Evolutionary conservation across 2,329 filamentous ascomycete genomes (phyloP), one percentile per base, ranked within the genome.

Genomic region (Aspergillus flavus): DNA sequence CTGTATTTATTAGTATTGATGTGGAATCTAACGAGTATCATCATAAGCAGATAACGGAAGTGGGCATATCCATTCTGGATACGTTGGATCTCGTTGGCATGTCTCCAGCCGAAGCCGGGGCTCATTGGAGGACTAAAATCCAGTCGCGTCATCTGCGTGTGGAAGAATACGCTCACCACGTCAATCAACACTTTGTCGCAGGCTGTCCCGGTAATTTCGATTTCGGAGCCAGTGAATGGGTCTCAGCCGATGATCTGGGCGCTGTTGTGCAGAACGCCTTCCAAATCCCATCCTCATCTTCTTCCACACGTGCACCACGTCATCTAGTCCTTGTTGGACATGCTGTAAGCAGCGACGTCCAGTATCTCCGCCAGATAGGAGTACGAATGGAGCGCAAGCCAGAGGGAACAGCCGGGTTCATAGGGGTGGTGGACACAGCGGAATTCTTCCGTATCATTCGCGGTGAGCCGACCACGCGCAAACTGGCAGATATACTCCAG

Each of bases 1-100:
- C 87, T 0, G 83, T 96, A 9, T 90, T 97, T 69, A 82, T 97
- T 63, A 88, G 86, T 65, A 82, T 98, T 52, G 95, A 99, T 70
- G 81, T 95, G 36, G 95, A 99, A 76, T 88, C 90, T 1, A 92
- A 89, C 62, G 95, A 99, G 75, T 78, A 80, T 26, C 82, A 86
- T 52, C 85, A 87, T 14, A 80, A 83, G 39, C 81, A 86, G 14
- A 85, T 98, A 63, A 96, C 94, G 0, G 95, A 99, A 76, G 84
- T 99, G 45, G 95, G 95, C 0, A 82, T 99, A 46, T 89, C 92
- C 1, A 89, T 89, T 3, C 82, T 98, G 0, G 93, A 98, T 74
- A 93, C 91, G 1, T 75, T 79, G 23, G 83, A 87, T 57, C 76
- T 93, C 26, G 70, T 78, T 1, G 79, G 76, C 9, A 65, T 88